phyloP scores from a whole-genome alignment of 2,329 filamentous ascomycete species.

The Xylaria arbuscula region DNA sequence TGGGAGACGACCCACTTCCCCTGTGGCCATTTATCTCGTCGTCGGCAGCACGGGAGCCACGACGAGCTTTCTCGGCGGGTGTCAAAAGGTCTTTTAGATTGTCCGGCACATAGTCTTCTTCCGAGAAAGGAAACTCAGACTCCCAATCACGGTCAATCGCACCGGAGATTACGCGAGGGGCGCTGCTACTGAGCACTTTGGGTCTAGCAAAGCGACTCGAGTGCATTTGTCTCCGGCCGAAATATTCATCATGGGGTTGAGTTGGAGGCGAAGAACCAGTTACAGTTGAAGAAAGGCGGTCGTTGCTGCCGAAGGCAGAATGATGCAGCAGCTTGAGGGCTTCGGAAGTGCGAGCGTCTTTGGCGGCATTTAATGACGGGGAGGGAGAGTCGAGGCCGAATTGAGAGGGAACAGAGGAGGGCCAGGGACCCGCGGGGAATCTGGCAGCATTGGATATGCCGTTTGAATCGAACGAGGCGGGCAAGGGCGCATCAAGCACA shows the following conservation, averaged over 20 bases:
- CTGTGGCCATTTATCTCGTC: slow-evolving; percentile 57
- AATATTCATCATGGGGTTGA: slow-evolving; percentile 65
- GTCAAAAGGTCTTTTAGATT: slow-evolving; percentile 74
- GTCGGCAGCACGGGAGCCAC: slow-evolving; percentile 69
- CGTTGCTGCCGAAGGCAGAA: slow-evolving; percentile 74
- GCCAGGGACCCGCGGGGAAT: slow-evolving; percentile 81
- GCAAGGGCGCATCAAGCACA: slow-evolving; percentile 91
- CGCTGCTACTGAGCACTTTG: slow-evolving; percentile 74
- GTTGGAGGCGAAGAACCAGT: slow-evolving; percentile 51
- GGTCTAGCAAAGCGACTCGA: slow-evolving; percentile 75
- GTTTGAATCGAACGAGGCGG: slow-evolving; percentile 95
- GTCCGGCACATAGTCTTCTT: slow-evolving; percentile 88
- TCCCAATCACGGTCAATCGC: slow-evolving; percentile 74
- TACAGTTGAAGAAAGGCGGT: slow-evolving; percentile 67
- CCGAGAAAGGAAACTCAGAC: slow-evolving; percentile 76
- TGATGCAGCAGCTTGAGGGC: slow-evolving; percentile 72
- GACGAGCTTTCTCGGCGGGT: slow-evolving; percentile 73
- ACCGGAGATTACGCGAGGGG: slow-evolving; percentile 72
- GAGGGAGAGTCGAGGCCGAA: slow-evolving; percentile 91
- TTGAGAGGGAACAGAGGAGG: slow-evolving; percentile 90
- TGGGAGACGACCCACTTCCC: slow-evolving; percentile 51
- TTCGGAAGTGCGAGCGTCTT: slow-evolving; percentile 70
- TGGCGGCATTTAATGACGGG: slow-evolving; percentile 73
- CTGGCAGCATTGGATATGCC: slow-evolving; percentile 92
- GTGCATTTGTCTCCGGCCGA: slow-evolving; percentile 78